Evolutionary conservation across 495 filamentous ascomycete species (phyloP), one percentile per base, ranked within the genome.

Genomic region (Lepraria neglecta): DNA sequence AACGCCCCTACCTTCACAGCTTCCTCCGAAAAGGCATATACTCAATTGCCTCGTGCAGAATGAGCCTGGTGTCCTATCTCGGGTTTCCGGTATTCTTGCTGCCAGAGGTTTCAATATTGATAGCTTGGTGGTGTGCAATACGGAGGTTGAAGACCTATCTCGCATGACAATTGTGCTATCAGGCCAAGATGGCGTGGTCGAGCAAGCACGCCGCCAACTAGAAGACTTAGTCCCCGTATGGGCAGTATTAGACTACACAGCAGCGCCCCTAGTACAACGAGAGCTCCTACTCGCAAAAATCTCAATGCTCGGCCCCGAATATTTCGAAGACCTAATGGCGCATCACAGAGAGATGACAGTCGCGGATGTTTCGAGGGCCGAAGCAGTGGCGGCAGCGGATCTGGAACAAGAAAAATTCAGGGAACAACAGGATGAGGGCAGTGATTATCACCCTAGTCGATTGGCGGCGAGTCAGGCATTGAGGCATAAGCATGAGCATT

Each of bases 81-180:
- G 94, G 60, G 89, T 98, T 12, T 97, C 94, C 11, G 94, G 94
- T 58, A 97, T 98, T 70, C 82, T 98, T 35, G 94, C 94, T 17
- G 94, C 94, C 31, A 83, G 94, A 45, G 94, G 94, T 60, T 98
- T 98, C 86, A 98, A 98, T 78, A 98, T 98, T 71, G 94, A 98
- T 82, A 92, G 88, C 59, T 78, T 98, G 60, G 94, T 98, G 53
- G 94, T 98, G 44, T 97, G 94, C 78, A 91, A 88, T 72, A 98
- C 94, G 47, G 94, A 97, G 75, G 92, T 98, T n/a, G 90, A 90
- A 66, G 92, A 98, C 68, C 70, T 98, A 33, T 95, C 90, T 24
- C 91, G 94, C 67, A 98, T 98, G 94, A 97, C 94, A 44, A 98
- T 98, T 65, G 94, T 98, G 59, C 80, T 98, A 46, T 87, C 88